Base-by-base conservation (phyloP, 129 eudicot species). In the Scalesia atractyloides region DNA sequence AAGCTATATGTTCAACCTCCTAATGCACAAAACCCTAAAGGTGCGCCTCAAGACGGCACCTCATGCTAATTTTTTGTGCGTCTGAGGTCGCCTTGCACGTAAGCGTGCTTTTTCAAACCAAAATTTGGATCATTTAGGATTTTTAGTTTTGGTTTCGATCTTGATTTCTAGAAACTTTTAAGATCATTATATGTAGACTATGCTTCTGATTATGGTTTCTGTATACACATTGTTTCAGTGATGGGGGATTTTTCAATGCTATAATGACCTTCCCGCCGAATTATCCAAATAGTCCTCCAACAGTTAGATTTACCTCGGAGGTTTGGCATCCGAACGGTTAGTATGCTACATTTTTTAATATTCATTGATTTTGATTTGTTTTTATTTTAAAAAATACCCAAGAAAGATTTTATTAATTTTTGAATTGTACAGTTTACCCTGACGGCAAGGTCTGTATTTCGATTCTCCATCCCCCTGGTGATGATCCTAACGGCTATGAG, bases 391-490 rank as follows among this genome's bases (percentile, higher is more conserved):
- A 30, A 41, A 56, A 50, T 37, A n/a, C 13, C 17, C 22, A 26
- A 44, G 30, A 19, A 26, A 44, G 30, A 19, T 30, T 56, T 69
- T 26, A 26, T 57, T 30, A 19, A 30, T 1, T 14, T 39, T 10
- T 48, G 18, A 36, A 6, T 11, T 41, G 51, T 10, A 62, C 88
- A 95, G 99, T 95, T 81, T 95, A 95, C 43, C 22, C 91, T 63
- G 99, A 95, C 50, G 99, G 99, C 5, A 88, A 91, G 83, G 99
- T 95, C 68, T 95, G 99, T 80, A 90, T 95, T 59, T 95, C 99
- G 60, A 95, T 95, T 69, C 99, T 95, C 72, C 99, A 95, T 66
- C 97, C 99, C 5, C 99, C 99, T 26, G 99, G 99, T 56, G 99
- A 95, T 58, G 99, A 95, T 72, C 99, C 99, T 50, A 90, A 88